Evolutionary conservation across 2,329 filamentous ascomycete genomes (phyloP).

Genomic region (Penicillium digitatum): DNA sequence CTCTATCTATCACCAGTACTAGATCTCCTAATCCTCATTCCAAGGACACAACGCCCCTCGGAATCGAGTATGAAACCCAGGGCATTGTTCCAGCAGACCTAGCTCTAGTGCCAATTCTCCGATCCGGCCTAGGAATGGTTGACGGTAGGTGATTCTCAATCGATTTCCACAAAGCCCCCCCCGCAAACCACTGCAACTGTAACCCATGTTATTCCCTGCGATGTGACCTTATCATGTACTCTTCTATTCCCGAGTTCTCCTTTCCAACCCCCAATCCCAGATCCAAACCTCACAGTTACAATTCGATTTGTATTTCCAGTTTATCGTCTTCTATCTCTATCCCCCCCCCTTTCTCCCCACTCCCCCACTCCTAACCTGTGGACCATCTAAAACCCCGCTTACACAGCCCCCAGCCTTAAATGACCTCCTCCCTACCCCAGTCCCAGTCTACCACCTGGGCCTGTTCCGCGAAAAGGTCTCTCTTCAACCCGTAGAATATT

Average conservation of each 20-base stretch:
- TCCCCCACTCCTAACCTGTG: background rate
- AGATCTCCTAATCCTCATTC: background rate
- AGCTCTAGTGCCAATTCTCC: conserved; percentile 85
- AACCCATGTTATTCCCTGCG: background rate
- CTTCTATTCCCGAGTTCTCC: background rate
- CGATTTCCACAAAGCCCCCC: background rate
- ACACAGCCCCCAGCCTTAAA: conserved; percentile 62
- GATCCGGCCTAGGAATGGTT: conserved; percentile 87
- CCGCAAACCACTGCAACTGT: background rate
- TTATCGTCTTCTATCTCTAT: background rate
- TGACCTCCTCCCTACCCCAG: conserved; percentile 72
- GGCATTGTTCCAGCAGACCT: conserved; percentile 62
- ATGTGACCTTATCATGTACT: background rate
- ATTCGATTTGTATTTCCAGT: background rate
- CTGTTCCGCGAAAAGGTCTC: conserved; percentile 87
- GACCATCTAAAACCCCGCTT: background rate
- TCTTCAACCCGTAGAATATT: conserved; percentile 90
- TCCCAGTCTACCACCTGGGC: conserved; percentile 87
- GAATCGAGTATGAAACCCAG: conserved; percentile 67
- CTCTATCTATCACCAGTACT: conserved; percentile 2
- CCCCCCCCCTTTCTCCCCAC: background rate
- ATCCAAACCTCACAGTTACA: background rate
- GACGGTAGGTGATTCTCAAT: conserved; percentile 55
- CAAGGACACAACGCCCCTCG: conserved; percentile 74
- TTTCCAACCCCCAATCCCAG: background rate